Base-by-base conservation (phyloP, 345 rosid species). In the Microcos paniculata region DNA sequence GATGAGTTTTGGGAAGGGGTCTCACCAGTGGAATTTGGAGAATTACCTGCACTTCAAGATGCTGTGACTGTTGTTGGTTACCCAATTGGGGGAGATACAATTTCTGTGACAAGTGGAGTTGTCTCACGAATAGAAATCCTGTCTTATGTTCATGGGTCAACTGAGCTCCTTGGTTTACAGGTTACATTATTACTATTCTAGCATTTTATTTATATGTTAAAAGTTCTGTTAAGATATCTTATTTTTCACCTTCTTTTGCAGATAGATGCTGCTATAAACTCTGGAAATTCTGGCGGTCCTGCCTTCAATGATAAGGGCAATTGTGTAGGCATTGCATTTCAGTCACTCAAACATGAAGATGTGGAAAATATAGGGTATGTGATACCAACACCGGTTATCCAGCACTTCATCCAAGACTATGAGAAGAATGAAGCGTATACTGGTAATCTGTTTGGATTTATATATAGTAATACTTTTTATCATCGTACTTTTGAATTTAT, bases 61-160 rank as follows among this genome's bases (percentile, higher is more conserved):
- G 94, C 94, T 68, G 94, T 90, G 18, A 90, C 92, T 21, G 92
- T 90, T 75, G 95, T 89, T 8, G 95, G 95, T 35, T 90, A 90
- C 66, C 92, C 95, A 0, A 87, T 90, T 51, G 91, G 95, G 40
- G 95, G 95, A 26, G 95, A 90, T 73, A 90, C 95, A 0, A 90
- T 89, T 48, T 87, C 95, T 71, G 91, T 90, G 69, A 90, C 95
- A 4, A 90, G 92, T 74, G 92, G 95, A 70, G 95, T 90, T 75
- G 95, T 88, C 28, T 90, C 95, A 5, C 89, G 92, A 23, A 87
- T 90, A 65, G 95, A 90, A 82, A 89, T 90, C 70, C 79, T 88
- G 38, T 87, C 92, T 46, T 90, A 88, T 70, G 85, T 81, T 71
- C 95, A 90, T 70, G 95, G 92, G 53, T 88, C 95, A 10, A 86